phyloP scores from a whole-genome alignment of 2,329 filamentous ascomycete species.

The Aspergillus candidus region DNA sequence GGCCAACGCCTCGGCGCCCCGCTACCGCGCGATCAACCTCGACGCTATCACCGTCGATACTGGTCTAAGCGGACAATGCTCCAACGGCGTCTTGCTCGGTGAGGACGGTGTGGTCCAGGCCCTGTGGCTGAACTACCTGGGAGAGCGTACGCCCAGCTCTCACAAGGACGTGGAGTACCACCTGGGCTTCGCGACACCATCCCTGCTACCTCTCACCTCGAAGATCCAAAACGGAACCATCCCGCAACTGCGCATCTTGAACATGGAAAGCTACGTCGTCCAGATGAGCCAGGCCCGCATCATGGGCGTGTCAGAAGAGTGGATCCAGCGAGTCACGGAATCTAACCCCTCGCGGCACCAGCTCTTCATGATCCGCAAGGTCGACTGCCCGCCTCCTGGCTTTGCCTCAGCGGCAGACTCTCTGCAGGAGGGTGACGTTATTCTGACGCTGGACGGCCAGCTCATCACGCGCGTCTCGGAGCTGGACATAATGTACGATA shows the following conservation, averaged over 20 bases:
- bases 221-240: slow-evolving; percentile 74
- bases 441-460: slow-evolving; percentile 83
- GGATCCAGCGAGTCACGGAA: slow-evolving; percentile 83
- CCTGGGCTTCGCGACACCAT: slow-evolving; percentile 82
- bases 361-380: slow-evolving; percentile 96
- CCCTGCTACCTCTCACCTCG: slow-evolving; percentile 78
- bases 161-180: slow-evolving; percentile 95
- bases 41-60: slow-evolving; percentile 97
- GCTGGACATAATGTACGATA: slow-evolving; percentile 92
- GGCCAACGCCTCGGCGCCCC: slow-evolving; percentile 81
- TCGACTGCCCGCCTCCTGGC: slow-evolving; percentile 55
- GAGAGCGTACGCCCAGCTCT: slow-evolving; percentile 71
- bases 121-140: slow-evolving; percentile 93
- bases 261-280: slow-evolving; percentile 89
- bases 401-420: slow-evolving; percentile 47
- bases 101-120: slow-evolving; percentile 91
- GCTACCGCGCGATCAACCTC: slow-evolving; percentile 91
- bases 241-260: slow-evolving; percentile 81
- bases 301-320: slow-evolving; percentile 93
- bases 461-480: slow-evolving; percentile 90
- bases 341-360: slow-evolving; percentile 91
- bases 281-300: slow-evolving; percentile 96
- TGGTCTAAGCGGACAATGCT: slow-evolving; percentile 81
- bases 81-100: slow-evolving; percentile 83
- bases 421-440: slow-evolving; percentile 83